A percentile compares a stretch with the other conserved stretches of the same genome.
phyloP scores from a whole-genome alignment of 2,329 filamentous ascomycete genomes.

The Mariannaea sp. region DNA sequence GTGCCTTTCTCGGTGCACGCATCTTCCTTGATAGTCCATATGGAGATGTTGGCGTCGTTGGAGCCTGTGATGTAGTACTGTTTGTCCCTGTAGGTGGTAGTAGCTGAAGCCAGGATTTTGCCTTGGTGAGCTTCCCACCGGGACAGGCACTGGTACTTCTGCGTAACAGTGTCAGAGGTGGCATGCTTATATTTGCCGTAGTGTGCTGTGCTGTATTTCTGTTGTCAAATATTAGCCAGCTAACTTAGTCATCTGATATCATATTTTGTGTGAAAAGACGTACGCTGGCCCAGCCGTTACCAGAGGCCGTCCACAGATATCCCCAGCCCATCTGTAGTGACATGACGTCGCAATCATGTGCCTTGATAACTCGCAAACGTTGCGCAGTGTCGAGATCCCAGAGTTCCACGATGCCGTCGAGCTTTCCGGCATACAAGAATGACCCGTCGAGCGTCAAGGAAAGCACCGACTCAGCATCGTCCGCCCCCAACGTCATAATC shows the following conservation, averaged over 20 bases:
- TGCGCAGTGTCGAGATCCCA: slow-evolving; percentile 97
- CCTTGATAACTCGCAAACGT: slow-evolving; percentile 82
- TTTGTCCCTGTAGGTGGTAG: slow-evolving; percentile 70
- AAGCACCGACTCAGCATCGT: slow-evolving; percentile 68
- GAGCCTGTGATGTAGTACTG: slow-evolving; percentile 93
- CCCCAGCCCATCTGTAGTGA: slow-evolving; percentile 85
- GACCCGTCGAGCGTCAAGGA: slow-evolving; percentile 87
- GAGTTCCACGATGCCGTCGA: slow-evolving; percentile 86
- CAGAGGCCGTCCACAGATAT: slow-evolving; percentile 84
- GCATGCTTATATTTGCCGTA: slow-evolving; percentile 61
- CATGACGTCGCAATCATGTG: slow-evolving; percentile 81
- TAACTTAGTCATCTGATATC: not conserved
- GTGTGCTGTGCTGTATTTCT: slow-evolving; percentile 71
- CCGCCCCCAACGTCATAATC: slow-evolving; percentile 67
- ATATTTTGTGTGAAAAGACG: slow-evolving; percentile 35
- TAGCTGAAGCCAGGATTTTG: slow-evolving; percentile 83
- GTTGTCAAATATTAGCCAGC: slow-evolving; percentile 15
- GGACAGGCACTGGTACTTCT: slow-evolving; percentile 79
- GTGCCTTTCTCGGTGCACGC: slow-evolving; percentile 42
- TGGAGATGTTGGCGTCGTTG: slow-evolving; percentile 85
- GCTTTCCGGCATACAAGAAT: slow-evolving; percentile 88
- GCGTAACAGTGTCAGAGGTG: slow-evolving; percentile 62
- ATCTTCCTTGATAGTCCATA: slow-evolving; percentile 75
- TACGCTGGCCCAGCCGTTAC: slow-evolving; percentile 85
- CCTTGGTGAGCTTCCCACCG: slow-evolving; percentile 85